Evolutionary conservation across 371 early-diverging fungal genomes (phyloP).

Genomic region (Mucor mucedo): DNA sequence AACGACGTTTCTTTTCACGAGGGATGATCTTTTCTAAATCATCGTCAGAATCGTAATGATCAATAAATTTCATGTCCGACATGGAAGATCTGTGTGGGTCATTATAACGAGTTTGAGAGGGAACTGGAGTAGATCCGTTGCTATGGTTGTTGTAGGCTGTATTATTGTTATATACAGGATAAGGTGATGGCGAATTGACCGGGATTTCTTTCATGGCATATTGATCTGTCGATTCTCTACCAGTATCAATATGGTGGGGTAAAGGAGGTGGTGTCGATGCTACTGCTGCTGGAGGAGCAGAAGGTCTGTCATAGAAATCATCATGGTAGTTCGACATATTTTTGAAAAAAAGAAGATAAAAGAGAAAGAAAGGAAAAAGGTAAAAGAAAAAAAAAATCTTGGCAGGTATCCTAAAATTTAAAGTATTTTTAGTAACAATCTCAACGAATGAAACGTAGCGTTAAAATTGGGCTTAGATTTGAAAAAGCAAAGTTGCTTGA

Average conservation of each 20-base stretch:
- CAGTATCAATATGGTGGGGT: conserved; percentile 23
- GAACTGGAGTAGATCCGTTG: not conserved
- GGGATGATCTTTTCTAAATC: conserved; percentile 33
- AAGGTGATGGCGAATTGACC: conserved; percentile 26
- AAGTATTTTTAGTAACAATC: conserved; percentile 1
- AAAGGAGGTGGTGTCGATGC: conserved; percentile 25
- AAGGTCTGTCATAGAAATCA: conserved; percentile 14
- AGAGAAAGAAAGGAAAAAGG: conserved; percentile 2
- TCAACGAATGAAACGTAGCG: not conserved
- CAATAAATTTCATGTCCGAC: conserved; percentile 28
- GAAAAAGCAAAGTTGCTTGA: no score
- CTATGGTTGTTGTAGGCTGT: not conserved
- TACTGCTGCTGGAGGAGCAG: not conserved
- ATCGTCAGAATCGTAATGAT: conserved; percentile 34
- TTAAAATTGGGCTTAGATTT: not conserved
- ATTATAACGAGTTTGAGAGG: conserved; percentile 2
- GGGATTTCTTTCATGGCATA: conserved; percentile 26
- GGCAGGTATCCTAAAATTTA: not conserved
- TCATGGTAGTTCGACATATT: conserved; percentile 7
- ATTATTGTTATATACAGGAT: conserved; percentile 14
- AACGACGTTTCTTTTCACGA: conserved; percentile 30
- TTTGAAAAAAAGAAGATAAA: not conserved
- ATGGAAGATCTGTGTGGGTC: conserved; percentile 15
- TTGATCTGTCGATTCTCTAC: conserved; percentile 15
- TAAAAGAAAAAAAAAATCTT: not conserved